Conservation (phyloP, 306 rosid genomes). For the Sicyos edulis region DNA sequence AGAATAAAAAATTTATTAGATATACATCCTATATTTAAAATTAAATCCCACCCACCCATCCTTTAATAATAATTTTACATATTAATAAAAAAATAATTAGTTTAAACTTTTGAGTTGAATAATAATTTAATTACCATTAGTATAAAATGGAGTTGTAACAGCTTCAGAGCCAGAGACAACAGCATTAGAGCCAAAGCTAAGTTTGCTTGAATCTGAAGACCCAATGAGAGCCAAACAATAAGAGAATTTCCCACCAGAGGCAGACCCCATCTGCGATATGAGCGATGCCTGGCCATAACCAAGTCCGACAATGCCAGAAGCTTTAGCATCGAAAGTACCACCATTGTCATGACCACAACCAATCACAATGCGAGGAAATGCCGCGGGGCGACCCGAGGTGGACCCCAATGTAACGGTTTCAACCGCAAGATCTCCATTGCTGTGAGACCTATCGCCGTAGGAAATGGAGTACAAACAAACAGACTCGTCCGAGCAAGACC, state of each 20-base stretch:
- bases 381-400: background rate
- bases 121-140: background rate
- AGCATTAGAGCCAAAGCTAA: constrained; percentile 30
- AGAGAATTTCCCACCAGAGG: constrained; percentile 36
- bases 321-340: background rate
- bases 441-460: constrained; percentile 33
- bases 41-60: too few species aligned
- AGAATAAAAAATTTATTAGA: too few species aligned
- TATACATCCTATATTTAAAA: too few species aligned
- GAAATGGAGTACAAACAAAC: constrained; percentile 11
- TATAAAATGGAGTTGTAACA: constrained; percentile 28
- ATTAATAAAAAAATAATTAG: too few species aligned
- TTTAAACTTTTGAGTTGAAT: too few species aligned
- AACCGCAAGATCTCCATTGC: constrained; percentile 29
- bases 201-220: background rate
- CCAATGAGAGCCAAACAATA: constrained; percentile 37
- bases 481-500: background rate
- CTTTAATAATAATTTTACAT: too few species aligned
- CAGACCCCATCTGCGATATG: constrained; percentile 27
- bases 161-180: constrained; percentile 23
- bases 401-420: constrained; percentile 46
- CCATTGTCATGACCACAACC: constrained; percentile 40
- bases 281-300: constrained; percentile 38
- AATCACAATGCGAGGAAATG: constrained; percentile 27
- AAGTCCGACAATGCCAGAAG: constrained; percentile 52